Evolutionary conservation across 1,284 basidiomycete species (phyloP).

Genomic region (Boletus semigastroideus): DNA sequence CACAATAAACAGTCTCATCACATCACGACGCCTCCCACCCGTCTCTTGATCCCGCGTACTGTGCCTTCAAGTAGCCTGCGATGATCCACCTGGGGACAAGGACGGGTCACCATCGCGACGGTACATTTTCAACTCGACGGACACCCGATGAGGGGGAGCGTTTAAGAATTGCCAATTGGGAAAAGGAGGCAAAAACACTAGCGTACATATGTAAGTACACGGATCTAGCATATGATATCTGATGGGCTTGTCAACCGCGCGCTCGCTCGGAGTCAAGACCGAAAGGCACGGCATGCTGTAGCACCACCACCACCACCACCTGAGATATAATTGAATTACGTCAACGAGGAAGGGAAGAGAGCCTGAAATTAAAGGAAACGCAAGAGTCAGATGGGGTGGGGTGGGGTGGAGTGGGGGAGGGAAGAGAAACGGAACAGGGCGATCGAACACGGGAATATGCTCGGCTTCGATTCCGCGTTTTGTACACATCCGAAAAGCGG

Average conservation of each 20-base stretch:
- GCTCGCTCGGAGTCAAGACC: too few species aligned
- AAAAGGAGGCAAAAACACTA: slow-evolving; percentile 11
- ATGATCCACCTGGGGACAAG: background rate
- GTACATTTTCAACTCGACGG: background rate
- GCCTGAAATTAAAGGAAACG: background rate
- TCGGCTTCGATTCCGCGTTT: slow-evolving; percentile 24
- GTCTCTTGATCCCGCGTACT: background rate
- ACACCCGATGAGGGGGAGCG: background rate
- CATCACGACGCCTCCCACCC: background rate
- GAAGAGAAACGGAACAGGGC: slow-evolving; percentile 14
- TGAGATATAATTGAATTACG: background rate
- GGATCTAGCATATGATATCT: too few species aligned
- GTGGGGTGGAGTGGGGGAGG: background rate
- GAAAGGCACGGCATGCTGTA: too few species aligned
- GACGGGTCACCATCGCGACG: slow-evolving; percentile 9
- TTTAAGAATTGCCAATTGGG: slow-evolving; percentile 13
- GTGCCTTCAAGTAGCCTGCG: too few species aligned
- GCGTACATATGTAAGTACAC: too few species aligned
- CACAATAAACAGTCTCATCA: background rate
- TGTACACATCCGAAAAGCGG: slow-evolving; percentile 22
- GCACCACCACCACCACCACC: too few species aligned
- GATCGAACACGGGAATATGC: slow-evolving; percentile 25
- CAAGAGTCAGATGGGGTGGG: background rate
- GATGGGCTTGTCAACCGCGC: too few species aligned
- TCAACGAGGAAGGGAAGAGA: slow-evolving; percentile 1